Evolutionary conservation across 225 moss, liverwort and hornwort species (phyloP), one percentile per base, ranked within the genome.

Genomic region (Rhytidiadelphus loreus): DNA sequence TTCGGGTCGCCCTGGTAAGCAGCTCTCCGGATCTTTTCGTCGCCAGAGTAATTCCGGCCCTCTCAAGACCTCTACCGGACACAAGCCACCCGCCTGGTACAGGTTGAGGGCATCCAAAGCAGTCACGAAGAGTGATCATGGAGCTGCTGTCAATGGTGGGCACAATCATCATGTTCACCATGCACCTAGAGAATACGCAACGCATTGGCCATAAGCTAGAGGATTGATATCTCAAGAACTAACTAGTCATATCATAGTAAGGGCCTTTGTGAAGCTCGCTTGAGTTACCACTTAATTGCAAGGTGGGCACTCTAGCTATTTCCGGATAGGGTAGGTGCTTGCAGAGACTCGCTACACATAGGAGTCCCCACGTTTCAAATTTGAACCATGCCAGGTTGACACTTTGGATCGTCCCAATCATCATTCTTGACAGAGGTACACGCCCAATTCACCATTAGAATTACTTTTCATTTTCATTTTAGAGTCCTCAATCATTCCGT

Each of bases 11-110:
- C 90, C 92, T 66, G 64, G 57, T 46, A 86, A 90, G 87, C 91
- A 88, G 56, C 86, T 86, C n/a, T 90, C 90, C 15, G 87, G 86
- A 58, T 94, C 92, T 70, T 92, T 92, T 64, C 90, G 92, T 62
- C 94, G 91, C 39, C 91, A 92, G 52, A 94, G 94, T 83, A 89
- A 92, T 81, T 94, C 94, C 30, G 94, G 92, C 71, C 94, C 94
- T 66, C 90, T 94, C 62, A 92, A 92, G 84, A 92, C 91, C 29
- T 91, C 94, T 41, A 87, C 91, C 39, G 92, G 94, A 58, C 90
- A 94, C 52, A 92, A 90, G 68, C 91, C 92, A 86, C 90, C 92
- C 56, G 90, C 91, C 46, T 94, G 92, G 94, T 91, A 94, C 58
- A 92, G 91, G 68, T 76, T 92, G 43, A 83, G 90, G 84, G 88